Evolutionary conservation across 1,284 basidiomycete species (phyloP), one percentile per base, ranked within the genome.

Genomic region (Ceratobasidium theobromae): DNA sequence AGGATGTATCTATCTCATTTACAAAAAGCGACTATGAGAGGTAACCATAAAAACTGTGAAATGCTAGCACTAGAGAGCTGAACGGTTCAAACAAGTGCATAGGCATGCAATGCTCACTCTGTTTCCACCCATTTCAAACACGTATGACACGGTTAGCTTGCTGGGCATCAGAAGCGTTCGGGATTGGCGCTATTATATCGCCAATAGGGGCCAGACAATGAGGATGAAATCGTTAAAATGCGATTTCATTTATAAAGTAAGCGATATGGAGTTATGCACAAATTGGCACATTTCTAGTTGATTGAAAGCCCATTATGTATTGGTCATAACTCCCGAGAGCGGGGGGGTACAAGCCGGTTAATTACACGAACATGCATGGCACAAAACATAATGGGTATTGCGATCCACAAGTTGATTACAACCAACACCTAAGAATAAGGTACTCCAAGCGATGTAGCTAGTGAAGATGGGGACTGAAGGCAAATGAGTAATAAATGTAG

Each of bases 351-450:
- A 53, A 9, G 33, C 52, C 46, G n/a, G n/a, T n/a, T n/a, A 45
- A 48, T 45, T 45, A 45, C 43, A 45, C 18, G 43, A 8, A 45
- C 43, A 45, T n/a, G 43, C 9, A 45, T 23, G 9, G 32, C 46
- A 21, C 6, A 38, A 38, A 8, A n/a, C n/a, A n/a, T n/a, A n/a
- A n/a, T 45, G 55, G 55, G 55, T 60, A 60, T 60, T 54, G 30
- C 45, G 55, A 57, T 41, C 38, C 18, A 40, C 14, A 54, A 40
- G 40, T n/a, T 25, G 18, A 60, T 60, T 60, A 60, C 55, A 48
- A 60, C 55, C 55, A 60, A 43, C 28, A 48, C 30, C 9, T 48
- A 27, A 35, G 55, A 48, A 6, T 14, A 45, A 60, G 45, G 53
- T n/a, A n/a, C n/a, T n/a, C 27, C 23, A 32, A 27, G 35, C 16